Evolutionary conservation across 1,284 basidiomycete genomes (phyloP), one percentile per base, ranked within the genome.

Genomic region (Cutaneotrichosporon sp.): DNA sequence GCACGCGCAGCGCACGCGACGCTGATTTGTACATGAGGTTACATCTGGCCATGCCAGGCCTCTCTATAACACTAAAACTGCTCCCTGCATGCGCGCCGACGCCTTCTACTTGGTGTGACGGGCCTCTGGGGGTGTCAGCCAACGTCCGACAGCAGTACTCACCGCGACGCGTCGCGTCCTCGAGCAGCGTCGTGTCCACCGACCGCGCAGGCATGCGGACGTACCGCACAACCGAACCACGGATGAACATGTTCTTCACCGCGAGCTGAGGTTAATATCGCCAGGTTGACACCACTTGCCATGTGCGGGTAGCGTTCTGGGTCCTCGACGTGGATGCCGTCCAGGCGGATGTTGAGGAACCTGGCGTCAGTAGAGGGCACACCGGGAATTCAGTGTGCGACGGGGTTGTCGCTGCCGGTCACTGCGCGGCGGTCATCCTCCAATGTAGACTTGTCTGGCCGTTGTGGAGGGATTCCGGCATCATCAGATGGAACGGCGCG

Each of bases 241-340:
- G 87, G 66, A 98, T 98, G 73, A 98, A 99, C 70, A 91, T 94
- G 72, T 97, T 98, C 78, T 94, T 96, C 44, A 98, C 93, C 0
- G 96, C 92, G 84, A 97, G 90, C 94, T 98, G 66, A 17, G 12
- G 44, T 57, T 18, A 59, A 52, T 52, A 10, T 13, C 38, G 20
- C 34, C 23, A 10, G 12, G 47, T 39, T 15, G 17, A 18, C n/a
- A 30, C 35, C 10, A 62, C 83, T 58, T 57, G 92, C 96, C 92
- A 98, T 96, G 75, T 99, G 96, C 20, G 96, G 96, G 76, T 97
- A 90, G 64, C 88, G 80, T 49, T 87, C 86, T 68, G 93, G 89
- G 72, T 97, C 92, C 37, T 90, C 80, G 4, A 98, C 91, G 62
- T 84, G 86, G 69, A 99, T 97, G 57, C 86, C 86, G 68, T 98